Conservation (phyloP, 441 rosid species). For the Kokia cookei region DNA sequence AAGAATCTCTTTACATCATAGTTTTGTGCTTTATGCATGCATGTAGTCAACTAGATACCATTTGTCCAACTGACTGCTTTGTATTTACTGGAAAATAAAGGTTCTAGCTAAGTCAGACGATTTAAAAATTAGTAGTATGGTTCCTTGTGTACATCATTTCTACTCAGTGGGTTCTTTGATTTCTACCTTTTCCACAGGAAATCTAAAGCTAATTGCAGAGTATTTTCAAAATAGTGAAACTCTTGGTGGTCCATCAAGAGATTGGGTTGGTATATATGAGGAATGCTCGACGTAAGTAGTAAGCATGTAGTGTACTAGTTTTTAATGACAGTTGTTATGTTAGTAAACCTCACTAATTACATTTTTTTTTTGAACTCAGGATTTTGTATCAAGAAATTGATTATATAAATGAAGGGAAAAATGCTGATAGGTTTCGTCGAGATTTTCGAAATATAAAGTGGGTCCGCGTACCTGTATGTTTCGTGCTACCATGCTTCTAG, state of each 20-base stretch:
- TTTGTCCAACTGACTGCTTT: conserved; percentile 2
- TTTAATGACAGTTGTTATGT: neutral
- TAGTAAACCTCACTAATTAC: neutral
- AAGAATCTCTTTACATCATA: too few relatives aligned
- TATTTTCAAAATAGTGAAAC: conserved; percentile 88
- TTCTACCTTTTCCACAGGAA: conserved; percentile 38
- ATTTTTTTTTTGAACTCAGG: conserved; percentile 38
- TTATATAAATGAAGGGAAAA: conserved; percentile 91
- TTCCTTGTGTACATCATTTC: neutral
- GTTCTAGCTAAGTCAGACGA: neutral
- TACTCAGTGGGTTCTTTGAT: neutral
- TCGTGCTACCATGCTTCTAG: conserved; percentile 14
- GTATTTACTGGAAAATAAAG: neutral
- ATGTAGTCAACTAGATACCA: neutral
- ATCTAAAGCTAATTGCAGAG: conserved; percentile 80
- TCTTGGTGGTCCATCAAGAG: conserved; percentile 72
- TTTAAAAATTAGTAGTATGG: neutral
- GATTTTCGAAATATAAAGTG: conserved; percentile 89
- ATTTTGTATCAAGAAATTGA: conserved; percentile 91
- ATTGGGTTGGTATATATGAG: conserved; percentile 90
- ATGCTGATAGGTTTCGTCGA: conserved; percentile 81
- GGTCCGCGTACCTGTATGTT: conserved; percentile 93
- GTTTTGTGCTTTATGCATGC: too few relatives aligned
- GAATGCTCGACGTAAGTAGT: conserved; percentile 81
- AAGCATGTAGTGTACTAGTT: neutral